Conservation (phyloP, 495 filamentous ascomycete species). For the Neurospora africana region DNA sequence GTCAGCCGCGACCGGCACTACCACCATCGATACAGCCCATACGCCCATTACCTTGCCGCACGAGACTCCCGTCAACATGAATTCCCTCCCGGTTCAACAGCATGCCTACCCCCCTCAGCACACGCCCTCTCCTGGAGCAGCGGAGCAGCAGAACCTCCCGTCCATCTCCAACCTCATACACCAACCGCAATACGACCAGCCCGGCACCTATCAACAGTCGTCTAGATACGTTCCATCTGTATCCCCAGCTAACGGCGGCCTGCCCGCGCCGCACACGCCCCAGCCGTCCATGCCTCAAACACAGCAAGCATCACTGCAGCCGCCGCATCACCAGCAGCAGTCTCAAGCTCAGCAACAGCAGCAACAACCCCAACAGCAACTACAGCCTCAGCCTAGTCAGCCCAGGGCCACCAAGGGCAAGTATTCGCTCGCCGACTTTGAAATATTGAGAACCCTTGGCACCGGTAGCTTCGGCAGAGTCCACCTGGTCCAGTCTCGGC, state of each 20-base stretch:
- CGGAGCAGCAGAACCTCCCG: constrained; percentile 47
- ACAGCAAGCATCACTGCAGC: constrained; percentile 13
- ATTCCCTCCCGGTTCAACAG: constrained; percentile 27
- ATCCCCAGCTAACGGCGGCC: constrained; percentile 19
- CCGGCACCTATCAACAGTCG: constrained; percentile 20
- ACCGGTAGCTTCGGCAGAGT: constrained; percentile 96
- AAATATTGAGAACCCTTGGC: constrained; percentile 78
- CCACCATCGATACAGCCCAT: constrained; percentile 1
- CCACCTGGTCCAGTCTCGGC: constrained; percentile 89
- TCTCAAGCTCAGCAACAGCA: constrained; percentile 10
- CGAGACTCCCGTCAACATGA: constrained; percentile 17
- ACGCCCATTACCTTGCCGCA: background rate
- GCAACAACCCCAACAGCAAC: constrained; percentile 10
- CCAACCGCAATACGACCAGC: constrained; percentile 44
- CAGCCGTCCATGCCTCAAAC: background rate
- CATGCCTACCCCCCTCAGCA: constrained; percentile 14
- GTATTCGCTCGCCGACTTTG: constrained; percentile 84
- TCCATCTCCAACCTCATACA: constrained; percentile 66
- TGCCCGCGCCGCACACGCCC: constrained; percentile 5
- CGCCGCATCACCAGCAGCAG: constrained; percentile 15
- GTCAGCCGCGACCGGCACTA: background rate
- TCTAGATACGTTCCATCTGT: constrained; percentile 4
- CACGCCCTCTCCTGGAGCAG: constrained; percentile 24
- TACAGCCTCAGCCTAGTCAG: constrained; percentile 12
- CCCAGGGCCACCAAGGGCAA: constrained; percentile 86